These are phyloP conservation scores for Colletotrichum navitas DNA, from an alignment of 2,329 filamentous ascomycete genomes.

Conservation along the genomic window DNA sequence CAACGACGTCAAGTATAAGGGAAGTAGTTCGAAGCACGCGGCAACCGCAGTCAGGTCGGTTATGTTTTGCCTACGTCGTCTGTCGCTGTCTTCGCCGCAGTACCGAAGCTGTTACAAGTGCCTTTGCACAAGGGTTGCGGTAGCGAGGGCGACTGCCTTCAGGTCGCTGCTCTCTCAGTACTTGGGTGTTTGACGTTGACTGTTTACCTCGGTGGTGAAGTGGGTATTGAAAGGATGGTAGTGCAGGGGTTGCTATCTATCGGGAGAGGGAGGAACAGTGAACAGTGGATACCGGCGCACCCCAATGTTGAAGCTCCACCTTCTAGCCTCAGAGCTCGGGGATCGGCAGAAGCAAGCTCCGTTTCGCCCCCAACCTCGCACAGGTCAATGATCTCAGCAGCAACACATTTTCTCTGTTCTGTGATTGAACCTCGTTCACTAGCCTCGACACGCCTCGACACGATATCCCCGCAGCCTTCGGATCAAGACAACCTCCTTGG, in stretches of 20 bases:
- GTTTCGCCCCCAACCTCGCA: slow-evolving; percentile 14
- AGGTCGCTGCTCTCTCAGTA: background rate
- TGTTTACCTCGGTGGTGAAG: background rate
- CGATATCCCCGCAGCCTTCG: background rate
- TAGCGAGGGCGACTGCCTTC: background rate
- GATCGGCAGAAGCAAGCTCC: slow-evolving; percentile 41
- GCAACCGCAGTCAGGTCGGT: background rate
- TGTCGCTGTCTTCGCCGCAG: background rate
- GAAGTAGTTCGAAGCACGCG: background rate
- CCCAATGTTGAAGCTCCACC: slow-evolving; percentile 2
- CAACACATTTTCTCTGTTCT: slow-evolving; percentile 18
- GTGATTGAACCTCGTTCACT: background rate
- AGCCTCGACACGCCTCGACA: background rate
- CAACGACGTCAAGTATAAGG: background rate
- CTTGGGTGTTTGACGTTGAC: background rate
- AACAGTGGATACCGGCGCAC: background rate
- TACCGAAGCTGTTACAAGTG: background rate
- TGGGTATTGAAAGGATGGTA: background rate
- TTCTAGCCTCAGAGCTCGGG: slow-evolving; percentile 14
- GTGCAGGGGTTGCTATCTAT: slow-evolving; percentile 14
- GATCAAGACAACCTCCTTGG: background rate
- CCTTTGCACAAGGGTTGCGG: background rate
- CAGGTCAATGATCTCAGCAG: slow-evolving; percentile 17
- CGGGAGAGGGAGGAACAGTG: background rate
- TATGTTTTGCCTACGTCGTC: background rate